phyloP scores from a whole-genome alignment of 345 rosid species.

The Aquilaria malaccensis region DNA sequence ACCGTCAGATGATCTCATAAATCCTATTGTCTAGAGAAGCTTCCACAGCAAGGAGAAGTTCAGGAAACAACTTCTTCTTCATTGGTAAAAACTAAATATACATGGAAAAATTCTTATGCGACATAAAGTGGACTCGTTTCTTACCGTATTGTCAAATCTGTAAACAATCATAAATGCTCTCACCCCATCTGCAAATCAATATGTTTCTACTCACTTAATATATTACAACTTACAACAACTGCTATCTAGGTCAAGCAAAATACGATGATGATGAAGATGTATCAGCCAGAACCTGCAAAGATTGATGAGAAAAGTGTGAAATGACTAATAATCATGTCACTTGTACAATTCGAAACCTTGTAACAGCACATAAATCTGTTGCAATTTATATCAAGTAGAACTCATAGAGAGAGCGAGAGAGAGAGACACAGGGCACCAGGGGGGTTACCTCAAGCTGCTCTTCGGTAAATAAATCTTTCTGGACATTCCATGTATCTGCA shows the following conservation, averaged over 20 bases:
- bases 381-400: no score
- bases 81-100: conserved; percentile 19
- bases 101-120: neutral
- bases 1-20: conserved; percentile 64
- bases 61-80: conserved; percentile 7
- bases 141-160: conserved; percentile 6
- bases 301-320: conserved; percentile 6
- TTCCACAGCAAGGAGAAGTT: neutral
- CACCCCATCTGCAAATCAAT: conserved; percentile 10
- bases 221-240: conserved; percentile 10
- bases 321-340: neutral
- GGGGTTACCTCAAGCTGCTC: conserved; percentile 86
- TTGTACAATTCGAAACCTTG: neutral
- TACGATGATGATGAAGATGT: conserved; percentile 91
- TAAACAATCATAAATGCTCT: conserved; percentile 11
- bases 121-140: conserved; percentile 26
- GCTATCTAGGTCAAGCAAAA: conserved; percentile 57
- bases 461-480: conserved; percentile 82
- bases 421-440: no score
- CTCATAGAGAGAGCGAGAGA: no score
- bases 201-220: conserved; percentile 11
- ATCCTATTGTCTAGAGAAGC: conserved; percentile 40
- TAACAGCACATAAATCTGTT: neutral
- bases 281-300: conserved; percentile 87
- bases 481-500: conserved; percentile 94